Base-by-base conservation (phyloP, 2,329 filamentous ascomycete genomes). In the Calcarisporium arbuscula region DNA sequence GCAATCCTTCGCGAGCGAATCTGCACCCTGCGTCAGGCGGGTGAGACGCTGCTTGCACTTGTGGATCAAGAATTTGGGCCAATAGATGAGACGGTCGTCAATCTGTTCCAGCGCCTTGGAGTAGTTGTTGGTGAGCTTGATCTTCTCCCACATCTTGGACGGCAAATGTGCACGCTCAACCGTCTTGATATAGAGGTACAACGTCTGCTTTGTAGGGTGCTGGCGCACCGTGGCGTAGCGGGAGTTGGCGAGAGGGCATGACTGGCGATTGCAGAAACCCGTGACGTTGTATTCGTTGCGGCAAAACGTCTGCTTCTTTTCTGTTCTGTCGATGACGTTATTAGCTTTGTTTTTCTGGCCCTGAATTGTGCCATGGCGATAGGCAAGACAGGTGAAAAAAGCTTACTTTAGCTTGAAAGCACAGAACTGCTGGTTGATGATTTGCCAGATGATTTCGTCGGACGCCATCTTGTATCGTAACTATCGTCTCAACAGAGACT, bases 141-240 rank as follows among this genome's bases (percentile, higher is more conserved):
- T 87, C 48, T 82, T 80, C 65, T 96, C 88, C 92, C 92, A 98
- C 67, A 90, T 80, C 62, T 94, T 94, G 39, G 78, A 82, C 2
- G 90, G 92, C 62, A 90, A 76, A 60, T 89, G 90, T 10, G 83
- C 74, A 42, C 92, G 85, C 68, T 95, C 88, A 48, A 89, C 77
- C 5, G 87, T 92, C 69, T 95, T 96, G 74, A 95, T 94, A 72
- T 94, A 96, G 38, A 96, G 80, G 65, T 95, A 96, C 43, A 96
- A 74, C 8, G 78, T 79, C 43, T 85, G 84, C 34, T 85, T 89
- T 41, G 61, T 80, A 67, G 88, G 82, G 53, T 94, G 80, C 35
- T 85, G 77, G 46, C 90, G 83, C 41, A 96, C 80, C 8, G 90
- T 96, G 41, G 90, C 90, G 70, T 96, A 95, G 41, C 88, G 78